phyloP scores from a whole-genome alignment of 768 basidiomycete genomes.

The Suillus occidentalis region DNA sequence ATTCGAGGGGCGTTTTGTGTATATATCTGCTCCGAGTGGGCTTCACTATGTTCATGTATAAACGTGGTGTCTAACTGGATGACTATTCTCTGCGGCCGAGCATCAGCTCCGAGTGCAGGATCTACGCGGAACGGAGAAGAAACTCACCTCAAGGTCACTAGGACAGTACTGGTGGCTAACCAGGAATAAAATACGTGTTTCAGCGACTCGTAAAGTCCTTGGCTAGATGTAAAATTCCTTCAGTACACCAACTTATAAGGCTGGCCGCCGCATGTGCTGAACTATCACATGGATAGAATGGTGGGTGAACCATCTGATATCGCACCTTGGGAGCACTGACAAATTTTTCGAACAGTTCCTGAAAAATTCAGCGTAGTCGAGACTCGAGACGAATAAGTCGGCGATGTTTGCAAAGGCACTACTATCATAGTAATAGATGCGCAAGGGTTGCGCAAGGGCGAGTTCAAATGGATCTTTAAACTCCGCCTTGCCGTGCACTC shows the following conservation, averaged over 20 bases:
- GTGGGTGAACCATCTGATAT: not conserved
- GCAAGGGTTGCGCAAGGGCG: too few species aligned
- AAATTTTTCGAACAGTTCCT: not conserved
- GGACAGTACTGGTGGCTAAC: too few species aligned
- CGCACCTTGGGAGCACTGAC: not conserved
- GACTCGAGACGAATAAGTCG: not conserved
- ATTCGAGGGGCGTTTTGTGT: slow-evolving; percentile 96
- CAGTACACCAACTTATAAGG: not conserved
- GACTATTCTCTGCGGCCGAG: too few species aligned
- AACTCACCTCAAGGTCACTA: too few species aligned
- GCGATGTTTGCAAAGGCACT: too few species aligned
- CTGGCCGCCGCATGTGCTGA: not conserved
- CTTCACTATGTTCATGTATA: slow-evolving; percentile 41
- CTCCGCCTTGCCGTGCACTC: too few species aligned
- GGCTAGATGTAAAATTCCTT: not conserved
- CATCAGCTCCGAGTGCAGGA: too few species aligned
- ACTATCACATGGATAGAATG: not conserved
- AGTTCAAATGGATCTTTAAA: too few species aligned
- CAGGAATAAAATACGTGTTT: too few species aligned
- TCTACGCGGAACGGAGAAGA: too few species aligned
- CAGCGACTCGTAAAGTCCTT: not conserved
- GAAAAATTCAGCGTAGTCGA: not conserved
- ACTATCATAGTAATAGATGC: too few species aligned
- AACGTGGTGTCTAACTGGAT: too few species aligned
- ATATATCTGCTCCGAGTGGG: slow-evolving; percentile 89